Conservation (phyloP, 345 rosid species). For the Rhodamnia rubescens region DNA sequence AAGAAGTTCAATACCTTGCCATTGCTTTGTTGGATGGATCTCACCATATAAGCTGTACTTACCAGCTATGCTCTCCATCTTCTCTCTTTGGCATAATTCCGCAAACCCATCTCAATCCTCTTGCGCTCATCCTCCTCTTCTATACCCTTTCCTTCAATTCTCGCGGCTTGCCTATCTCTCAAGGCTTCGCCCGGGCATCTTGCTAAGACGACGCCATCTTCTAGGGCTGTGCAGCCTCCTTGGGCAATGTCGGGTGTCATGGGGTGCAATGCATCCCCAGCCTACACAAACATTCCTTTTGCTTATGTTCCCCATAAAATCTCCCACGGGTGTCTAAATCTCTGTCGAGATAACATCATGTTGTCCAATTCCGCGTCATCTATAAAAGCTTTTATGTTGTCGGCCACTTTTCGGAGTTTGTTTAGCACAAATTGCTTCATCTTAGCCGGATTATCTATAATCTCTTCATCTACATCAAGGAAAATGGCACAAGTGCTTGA, state of each 20-base stretch:
- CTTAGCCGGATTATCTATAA: slow-evolving; percentile 18
- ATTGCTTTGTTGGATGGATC: slow-evolving; percentile 13
- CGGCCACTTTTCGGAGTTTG: slow-evolving; percentile 20
- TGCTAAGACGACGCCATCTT: slow-evolving; percentile 50
- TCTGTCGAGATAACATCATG: slow-evolving; percentile 12
- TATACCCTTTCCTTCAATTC: not conserved
- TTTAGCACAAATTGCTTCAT: slow-evolving; percentile 34
- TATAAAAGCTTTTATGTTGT: slow-evolving; percentile 15
- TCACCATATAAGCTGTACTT: slow-evolving; percentile 15
- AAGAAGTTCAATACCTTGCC: slow-evolving; percentile 11
- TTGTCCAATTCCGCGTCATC: slow-evolving; percentile 27
- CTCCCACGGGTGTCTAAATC: slow-evolving; percentile 26
- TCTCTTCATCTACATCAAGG: not conserved
- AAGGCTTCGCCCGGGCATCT: slow-evolving; percentile 51
- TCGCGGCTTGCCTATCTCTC: not conserved
- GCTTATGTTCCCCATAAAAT: slow-evolving; percentile 33
- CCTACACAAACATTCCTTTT: slow-evolving; percentile 36
- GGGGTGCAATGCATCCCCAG: slow-evolving; percentile 64
- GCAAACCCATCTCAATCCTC: slow-evolving; percentile 23
- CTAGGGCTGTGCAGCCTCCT: slow-evolving; percentile 61
- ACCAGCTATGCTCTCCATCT: slow-evolving; percentile 34
- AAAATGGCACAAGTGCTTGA: not conserved
- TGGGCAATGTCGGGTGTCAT: slow-evolving; percentile 69
- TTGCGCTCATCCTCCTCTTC: not conserved
- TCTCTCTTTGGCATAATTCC: slow-evolving; percentile 16